Base-by-base conservation (phyloP, 768 basidiomycete species). In the Boletus eberwhitei region DNA sequence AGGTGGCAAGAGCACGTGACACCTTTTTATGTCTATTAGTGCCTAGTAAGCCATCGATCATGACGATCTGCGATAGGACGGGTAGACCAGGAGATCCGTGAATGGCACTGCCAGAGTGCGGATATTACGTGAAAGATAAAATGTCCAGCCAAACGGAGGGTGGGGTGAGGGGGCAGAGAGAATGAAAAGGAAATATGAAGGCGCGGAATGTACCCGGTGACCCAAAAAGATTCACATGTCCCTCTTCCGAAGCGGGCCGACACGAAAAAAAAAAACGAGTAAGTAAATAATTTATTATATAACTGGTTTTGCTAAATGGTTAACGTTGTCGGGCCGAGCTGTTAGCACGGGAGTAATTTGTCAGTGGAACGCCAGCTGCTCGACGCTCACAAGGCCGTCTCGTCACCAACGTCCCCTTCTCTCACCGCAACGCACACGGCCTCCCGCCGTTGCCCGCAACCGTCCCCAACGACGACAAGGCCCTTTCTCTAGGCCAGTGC, bases 321-420 rank as follows among this genome's bases (percentile, higher is more conserved):
- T 44, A 31, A 11, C 47, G 8, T 21, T 21, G 40, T 31, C 64
- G 67, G 66, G 36, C 67, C 66, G 65, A 44, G 35, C 17, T 35
- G 53, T 54, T 52, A 52, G 50, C 47, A 48, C 64, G 64, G 64
- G 54, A 52, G 54, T 57, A 65, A 58, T 64, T 66, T 59, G 55
- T 54, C 57, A 55, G 51, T 54, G 19, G 32, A 57, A 57, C 37
- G 62, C 53, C 53, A 57, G 55, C 55, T 55, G 48, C 53, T 51
- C 38, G 42, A 47, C 43, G 50, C 56, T 66, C 59, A 54, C 63
- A 56, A 58, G 60, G 49, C 49, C 22, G 52, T 51, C 53, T 52
- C 57, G 57, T 55, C 59, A 57, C 39, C 57, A 46, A 29, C 4
- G 16, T 45, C 60, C 54, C 48, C 54, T 50, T 60, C 66, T 64